Percentiles rank a stretch among this genome's conserved stretches.
Conservation (phyloP, 495 filamentous ascomycete genomes). For the Hyaloscypha finlandica region DNA sequence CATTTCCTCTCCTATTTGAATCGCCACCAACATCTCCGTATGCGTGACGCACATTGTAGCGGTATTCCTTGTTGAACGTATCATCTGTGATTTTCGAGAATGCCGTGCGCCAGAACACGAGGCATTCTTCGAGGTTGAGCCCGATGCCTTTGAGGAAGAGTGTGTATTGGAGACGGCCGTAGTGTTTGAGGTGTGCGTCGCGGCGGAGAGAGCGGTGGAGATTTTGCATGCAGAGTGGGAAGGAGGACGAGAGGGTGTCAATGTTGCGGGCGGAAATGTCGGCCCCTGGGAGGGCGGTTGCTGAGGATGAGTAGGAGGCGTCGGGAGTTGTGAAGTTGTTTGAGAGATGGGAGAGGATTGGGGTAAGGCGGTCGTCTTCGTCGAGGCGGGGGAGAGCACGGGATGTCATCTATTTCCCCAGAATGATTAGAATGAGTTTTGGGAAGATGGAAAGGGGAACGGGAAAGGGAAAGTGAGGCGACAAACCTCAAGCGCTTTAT, state of each 20-base stretch:
- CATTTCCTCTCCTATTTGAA: slow-evolving; percentile 76
- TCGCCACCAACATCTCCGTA: slow-evolving; percentile 98
- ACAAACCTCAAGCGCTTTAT: slow-evolving; percentile 76
- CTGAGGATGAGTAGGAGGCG: slow-evolving; percentile 64
- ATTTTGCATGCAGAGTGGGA: slow-evolving; percentile 93
- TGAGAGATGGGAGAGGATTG: slow-evolving; percentile 89
- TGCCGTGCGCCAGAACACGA: slow-evolving; percentile 88
- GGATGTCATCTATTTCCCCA: slow-evolving; percentile 66
- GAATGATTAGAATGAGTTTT: too few species aligned
- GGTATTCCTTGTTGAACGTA: slow-evolving; percentile 91
- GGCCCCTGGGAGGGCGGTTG: slow-evolving; percentile 45
- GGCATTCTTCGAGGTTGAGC: slow-evolving; percentile 83
- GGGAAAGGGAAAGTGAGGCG: too few species aligned
- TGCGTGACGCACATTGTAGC: slow-evolving; percentile 90
- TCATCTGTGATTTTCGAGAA: slow-evolving; percentile 89
- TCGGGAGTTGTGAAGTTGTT: slow-evolving; percentile 93
- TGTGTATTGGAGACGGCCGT: slow-evolving; percentile 90
- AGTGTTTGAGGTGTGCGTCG: slow-evolving; percentile 90
- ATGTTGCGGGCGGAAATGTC: slow-evolving; percentile 76
- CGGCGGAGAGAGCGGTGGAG: slow-evolving; percentile 81
- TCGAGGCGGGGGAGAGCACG: slow-evolving; percentile 89
- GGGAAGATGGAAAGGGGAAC: not conserved
- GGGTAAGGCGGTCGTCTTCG: slow-evolving; percentile 93
- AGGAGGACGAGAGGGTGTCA: slow-evolving; percentile 80
- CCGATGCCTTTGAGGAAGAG: slow-evolving; percentile 98